A percentile compares a stretch with the other conserved stretches of the same genome.
These are phyloP conservation scores for Retiboletus flavoniger DNA, from an alignment of 1,284 basidiomycete species.

Conservation along the genomic window DNA sequence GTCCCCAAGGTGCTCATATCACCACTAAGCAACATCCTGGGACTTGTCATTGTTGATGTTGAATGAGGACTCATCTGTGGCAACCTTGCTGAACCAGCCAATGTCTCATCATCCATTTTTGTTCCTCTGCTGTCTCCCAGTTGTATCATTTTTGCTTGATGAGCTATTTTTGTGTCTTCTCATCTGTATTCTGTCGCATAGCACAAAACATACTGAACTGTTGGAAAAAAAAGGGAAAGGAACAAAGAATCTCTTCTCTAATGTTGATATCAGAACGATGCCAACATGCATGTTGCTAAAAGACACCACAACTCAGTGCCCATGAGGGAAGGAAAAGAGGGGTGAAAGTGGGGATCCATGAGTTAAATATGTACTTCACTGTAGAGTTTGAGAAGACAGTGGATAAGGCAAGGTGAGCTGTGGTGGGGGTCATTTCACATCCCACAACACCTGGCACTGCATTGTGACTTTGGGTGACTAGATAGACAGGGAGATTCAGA, in stretches of 20 bases:
- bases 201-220: not conserved
- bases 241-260: not conserved
- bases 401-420: slow-evolving; percentile 22
- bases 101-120: slow-evolving; percentile 29
- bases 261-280: slow-evolving; percentile 11
- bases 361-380: slow-evolving; percentile 19
- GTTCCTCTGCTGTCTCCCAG: not conserved
- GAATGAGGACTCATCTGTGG: slow-evolving; percentile 21
- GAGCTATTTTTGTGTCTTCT: slow-evolving; percentile 5
- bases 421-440: slow-evolving; percentile 7
- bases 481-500: slow-evolving; percentile 1
- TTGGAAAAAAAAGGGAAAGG: not conserved
- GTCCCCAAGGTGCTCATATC: slow-evolving; percentile 3
- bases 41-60: slow-evolving; percentile 18
- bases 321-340: slow-evolving; percentile 14
- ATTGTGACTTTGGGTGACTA: slow-evolving; percentile 11
- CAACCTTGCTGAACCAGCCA: slow-evolving; percentile 23
- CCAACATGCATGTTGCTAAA: not conserved
- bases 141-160: not conserved
- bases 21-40: slow-evolving; percentile 15
- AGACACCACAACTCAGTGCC: slow-evolving; percentile 10
- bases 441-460: slow-evolving; percentile 7
- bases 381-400: slow-evolving; percentile 8
- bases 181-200: not conserved
- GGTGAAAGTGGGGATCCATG: not conserved